These are phyloP conservation scores for Rhynchospora pubera DNA, from an alignment of 176 grass and related monocot species.

Conservation along the genomic window DNA sequence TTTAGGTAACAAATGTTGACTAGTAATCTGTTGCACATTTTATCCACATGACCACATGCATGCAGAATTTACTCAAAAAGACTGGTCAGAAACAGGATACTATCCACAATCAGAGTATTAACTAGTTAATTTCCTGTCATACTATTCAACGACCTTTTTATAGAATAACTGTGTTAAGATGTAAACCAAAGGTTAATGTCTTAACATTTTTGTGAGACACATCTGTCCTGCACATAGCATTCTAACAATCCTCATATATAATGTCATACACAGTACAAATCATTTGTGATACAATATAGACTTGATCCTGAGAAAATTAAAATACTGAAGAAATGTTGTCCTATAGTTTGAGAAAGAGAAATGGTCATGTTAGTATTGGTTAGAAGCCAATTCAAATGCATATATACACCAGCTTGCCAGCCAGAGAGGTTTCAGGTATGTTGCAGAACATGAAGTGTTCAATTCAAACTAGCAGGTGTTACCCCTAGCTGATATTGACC, in stretches of 20 bases:
- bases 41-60: neutral
- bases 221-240: too few species aligned
- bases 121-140: neutral
- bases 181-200: neutral
- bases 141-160: neutral
- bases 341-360: neutral
- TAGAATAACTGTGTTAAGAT: neutral
- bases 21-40: neutral
- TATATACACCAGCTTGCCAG: neutral
- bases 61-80: neutral
- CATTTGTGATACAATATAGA: neutral
- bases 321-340: neutral
- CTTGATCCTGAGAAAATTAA: neutral
- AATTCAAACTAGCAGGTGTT: neutral
- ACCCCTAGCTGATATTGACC: neutral
- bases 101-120: neutral
- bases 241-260: too few species aligned
- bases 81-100: neutral
- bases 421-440: neutral
- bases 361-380: neutral
- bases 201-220: too few species aligned
- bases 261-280: neutral
- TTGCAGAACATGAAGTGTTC: constrained; percentile 1
- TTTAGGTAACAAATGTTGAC: neutral
- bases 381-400: constrained; percentile 12